phyloP scores from a whole-genome alignment of 495 filamentous ascomycete species.

The Aspergillus ostianus region DNA sequence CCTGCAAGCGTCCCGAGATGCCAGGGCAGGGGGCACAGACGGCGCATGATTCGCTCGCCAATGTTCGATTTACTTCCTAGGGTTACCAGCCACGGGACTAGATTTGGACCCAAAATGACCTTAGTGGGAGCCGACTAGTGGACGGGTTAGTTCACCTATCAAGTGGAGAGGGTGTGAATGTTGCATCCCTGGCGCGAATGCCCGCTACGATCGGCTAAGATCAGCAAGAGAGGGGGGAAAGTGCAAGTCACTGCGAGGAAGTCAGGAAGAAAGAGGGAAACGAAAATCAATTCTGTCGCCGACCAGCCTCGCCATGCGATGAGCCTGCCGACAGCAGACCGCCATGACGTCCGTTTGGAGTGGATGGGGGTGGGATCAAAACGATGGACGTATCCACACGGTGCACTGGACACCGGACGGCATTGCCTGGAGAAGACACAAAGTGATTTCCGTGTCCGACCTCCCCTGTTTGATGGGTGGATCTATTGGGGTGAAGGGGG shows the following conservation, averaged over 20 bases:
- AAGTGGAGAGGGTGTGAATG: conserved; percentile 1
- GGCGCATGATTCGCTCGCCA: neutral
- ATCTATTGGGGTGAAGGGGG: neutral
- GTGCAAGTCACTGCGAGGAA: too few relatives aligned
- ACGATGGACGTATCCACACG: neutral
- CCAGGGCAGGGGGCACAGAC: neutral
- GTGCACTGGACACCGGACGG: neutral
- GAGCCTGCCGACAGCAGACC: neutral
- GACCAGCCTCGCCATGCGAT: neutral
- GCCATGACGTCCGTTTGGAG: neutral
- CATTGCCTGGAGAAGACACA: neutral
- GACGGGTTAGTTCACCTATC: conserved; percentile 4
- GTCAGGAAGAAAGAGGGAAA: neutral
- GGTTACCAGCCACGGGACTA: conserved; percentile 1
- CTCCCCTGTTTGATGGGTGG: neutral
- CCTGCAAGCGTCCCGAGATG: conserved; percentile 6
- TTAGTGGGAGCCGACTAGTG: conserved; percentile 1
- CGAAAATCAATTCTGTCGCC: neutral
- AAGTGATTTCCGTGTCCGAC: neutral
- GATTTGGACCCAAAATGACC: conserved; percentile 9
- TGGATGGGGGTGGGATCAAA: neutral
- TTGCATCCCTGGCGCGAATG: conserved; percentile 12
- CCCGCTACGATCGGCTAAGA: conserved; percentile 23
- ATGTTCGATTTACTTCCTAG: neutral
- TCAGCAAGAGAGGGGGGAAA: conserved; percentile 1